Percentiles rank a stretch among this genome's conserved stretches.
phyloP scores from a whole-genome alignment of 1,139 yeast genomes.

The Geotrichum restrictum region DNA sequence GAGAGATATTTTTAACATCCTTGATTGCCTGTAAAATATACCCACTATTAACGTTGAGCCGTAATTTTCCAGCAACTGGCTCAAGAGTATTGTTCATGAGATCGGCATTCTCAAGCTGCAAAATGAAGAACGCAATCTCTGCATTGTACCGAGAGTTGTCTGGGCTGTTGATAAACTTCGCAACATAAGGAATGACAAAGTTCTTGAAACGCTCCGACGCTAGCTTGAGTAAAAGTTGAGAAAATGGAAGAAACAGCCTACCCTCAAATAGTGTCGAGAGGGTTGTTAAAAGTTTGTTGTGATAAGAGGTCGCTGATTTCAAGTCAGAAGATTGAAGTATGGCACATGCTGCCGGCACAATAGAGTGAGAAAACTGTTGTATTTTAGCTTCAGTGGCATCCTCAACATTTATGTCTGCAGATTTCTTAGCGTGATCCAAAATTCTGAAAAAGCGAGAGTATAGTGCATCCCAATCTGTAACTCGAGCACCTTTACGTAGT shows the following conservation, averaged over 20 bases:
- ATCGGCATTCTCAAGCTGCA: slow-evolving; percentile 19
- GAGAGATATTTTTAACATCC: slow-evolving; percentile 5
- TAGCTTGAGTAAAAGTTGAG: slow-evolving; percentile 40
- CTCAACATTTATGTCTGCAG: neutral
- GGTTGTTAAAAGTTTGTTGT: slow-evolving; percentile 21
- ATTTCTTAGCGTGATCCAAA: slow-evolving; percentile 3
- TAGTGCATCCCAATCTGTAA: slow-evolving; percentile 36
- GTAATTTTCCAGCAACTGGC: slow-evolving; percentile 19
- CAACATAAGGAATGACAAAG: slow-evolving; percentile 27
- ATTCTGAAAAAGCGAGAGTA: slow-evolving; percentile 20
- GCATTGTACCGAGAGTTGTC: slow-evolving; percentile 10
- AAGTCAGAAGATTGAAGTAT: slow-evolving; percentile 30
- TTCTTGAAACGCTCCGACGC: slow-evolving; percentile 29
- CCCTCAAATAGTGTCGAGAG: slow-evolving; percentile 17
- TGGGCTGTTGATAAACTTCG: slow-evolving; percentile 21
- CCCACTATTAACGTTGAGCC: slow-evolving; percentile 2
- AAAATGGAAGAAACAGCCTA: slow-evolving; percentile 37
- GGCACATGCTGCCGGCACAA: slow-evolving; percentile 19
- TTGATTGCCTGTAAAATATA: slow-evolving; percentile 9
- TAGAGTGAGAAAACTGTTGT: slow-evolving; percentile 3
- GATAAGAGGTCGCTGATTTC: slow-evolving; percentile 26
- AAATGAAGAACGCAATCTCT: slow-evolving; percentile 20
- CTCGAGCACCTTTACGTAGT: slow-evolving; percentile 41
- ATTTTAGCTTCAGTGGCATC: neutral
- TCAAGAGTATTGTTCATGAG: slow-evolving; percentile 21